phyloP scores from a whole-genome alignment of 805 yeast genomes.

The Maudiozyma turicensis region DNA sequence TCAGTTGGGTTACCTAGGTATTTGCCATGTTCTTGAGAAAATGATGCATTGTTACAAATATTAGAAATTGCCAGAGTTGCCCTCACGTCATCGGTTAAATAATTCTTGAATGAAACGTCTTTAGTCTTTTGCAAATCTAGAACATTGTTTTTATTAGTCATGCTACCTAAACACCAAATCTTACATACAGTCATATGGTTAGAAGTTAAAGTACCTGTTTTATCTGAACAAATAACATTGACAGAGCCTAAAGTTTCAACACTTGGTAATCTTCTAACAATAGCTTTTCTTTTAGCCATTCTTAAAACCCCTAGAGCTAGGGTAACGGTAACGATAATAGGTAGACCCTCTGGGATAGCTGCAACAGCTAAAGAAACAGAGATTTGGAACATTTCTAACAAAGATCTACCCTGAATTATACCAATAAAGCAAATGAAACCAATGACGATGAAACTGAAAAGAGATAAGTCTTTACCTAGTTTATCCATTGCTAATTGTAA shows the following conservation, averaged over 20 bases:
- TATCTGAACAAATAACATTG: constrained; percentile 86
- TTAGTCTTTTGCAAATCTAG: constrained; percentile 39
- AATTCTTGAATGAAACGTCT: constrained; percentile 32
- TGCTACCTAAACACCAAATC: constrained; percentile 64
- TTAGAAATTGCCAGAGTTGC: constrained; percentile 56
- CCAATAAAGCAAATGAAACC: constrained; percentile 90
- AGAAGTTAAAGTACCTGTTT: constrained; percentile 84
- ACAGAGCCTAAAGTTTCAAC: constrained; percentile 95
- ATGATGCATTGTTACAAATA: constrained; percentile 67
- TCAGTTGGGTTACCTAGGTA: constrained; percentile 93
- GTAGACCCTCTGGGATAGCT: constrained; percentile 97
- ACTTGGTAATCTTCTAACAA: constrained; percentile 87
- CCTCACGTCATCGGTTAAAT: constrained; percentile 46
- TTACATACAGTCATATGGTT: constrained; percentile 87
- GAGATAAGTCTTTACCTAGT: constrained; percentile 81
- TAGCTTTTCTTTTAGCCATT: constrained; percentile 93
- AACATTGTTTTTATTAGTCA: constrained; percentile 31
- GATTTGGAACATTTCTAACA: constrained; percentile 97
- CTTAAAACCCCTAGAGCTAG: constrained; percentile 91
- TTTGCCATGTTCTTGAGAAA: constrained; percentile 56
- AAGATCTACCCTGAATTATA: constrained; percentile 79
- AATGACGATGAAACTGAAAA: constrained; percentile 76
- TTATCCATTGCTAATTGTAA: constrained; percentile 92
- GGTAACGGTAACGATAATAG: constrained; percentile 95
- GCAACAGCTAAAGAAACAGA: constrained; percentile 97